Evolutionary conservation across 805 yeast species (phyloP), one percentile per base, ranked within the genome.

Genomic region (Candida schatavii): DNA sequence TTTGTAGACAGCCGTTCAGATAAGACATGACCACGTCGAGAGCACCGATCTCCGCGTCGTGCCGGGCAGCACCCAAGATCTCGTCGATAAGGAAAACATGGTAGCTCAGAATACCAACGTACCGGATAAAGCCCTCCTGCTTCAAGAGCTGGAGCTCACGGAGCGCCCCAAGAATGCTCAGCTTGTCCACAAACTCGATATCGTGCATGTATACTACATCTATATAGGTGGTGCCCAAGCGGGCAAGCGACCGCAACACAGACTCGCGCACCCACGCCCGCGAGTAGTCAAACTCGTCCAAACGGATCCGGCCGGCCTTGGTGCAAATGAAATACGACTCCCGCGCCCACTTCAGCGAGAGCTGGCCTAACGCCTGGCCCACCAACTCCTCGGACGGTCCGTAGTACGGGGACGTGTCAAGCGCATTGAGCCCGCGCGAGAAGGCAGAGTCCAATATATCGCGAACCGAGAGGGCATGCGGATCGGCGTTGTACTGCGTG

Each of bases 381-480:
- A 87, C 57, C 11, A 90, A 48, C 15, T 63, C 70, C 55, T 90
- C 98, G 4, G 95, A 85, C 0, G 88, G 88, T 0, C 97, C 97
- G 57, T 90, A 90, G 64, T 87, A 89, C 3, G 97, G 97, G 0
- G 97, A 86, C 0, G 97, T 88, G 56, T 90, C 97, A 28, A 90
- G 70, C 1, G 95, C 93, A 35, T 72, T 75, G 45, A 88, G 67
- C 0, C 97, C 97, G 20, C 70, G 56, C 17, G 68, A 62, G 52
- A 90, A 82, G 0, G 90, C 93, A 11, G 59, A 52, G 37, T 66
- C 56, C 17, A 90, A 50, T 38, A 90, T 75, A 0, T 77, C 80
- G 9, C 63, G 67, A 9, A 81, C 72, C 1, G 88, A 84, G 32
- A 87, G 50, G 0, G 65, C 53, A 27, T 70, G 68, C 1, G 96